Conservation (phyloP, 176 grass and related monocot genomes). For the Olyra latifolia region DNA sequence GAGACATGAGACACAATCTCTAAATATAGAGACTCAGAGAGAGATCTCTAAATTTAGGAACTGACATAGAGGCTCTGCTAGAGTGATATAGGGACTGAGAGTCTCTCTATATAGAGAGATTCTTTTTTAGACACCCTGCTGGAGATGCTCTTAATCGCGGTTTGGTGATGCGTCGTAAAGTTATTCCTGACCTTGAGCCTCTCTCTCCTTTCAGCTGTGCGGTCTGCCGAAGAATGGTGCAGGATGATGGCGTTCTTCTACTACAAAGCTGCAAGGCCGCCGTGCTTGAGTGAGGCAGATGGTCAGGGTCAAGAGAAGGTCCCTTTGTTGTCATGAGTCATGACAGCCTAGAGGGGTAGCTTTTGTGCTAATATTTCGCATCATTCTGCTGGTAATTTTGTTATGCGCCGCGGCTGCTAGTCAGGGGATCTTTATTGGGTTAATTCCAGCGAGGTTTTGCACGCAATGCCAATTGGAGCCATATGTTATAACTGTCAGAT, state of each 20-base stretch:
- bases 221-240: constrained; percentile 68
- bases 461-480: too few relatives aligned
- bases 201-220: constrained; percentile 43
- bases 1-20: too few relatives aligned
- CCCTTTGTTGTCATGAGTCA: constrained; percentile 62
- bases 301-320: constrained; percentile 75
- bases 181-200: constrained; percentile 4
- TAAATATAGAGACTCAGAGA: too few relatives aligned
- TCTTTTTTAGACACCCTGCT: too few relatives aligned
- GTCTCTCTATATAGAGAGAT: too few relatives aligned
- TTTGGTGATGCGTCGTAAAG: not conserved
- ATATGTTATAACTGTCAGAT: too few relatives aligned
- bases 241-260: constrained; percentile 96
- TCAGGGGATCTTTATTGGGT: not conserved
- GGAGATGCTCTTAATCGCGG: not conserved
- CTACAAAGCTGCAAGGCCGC: constrained; percentile 78
- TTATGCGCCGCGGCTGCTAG: not conserved
- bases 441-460: not conserved
- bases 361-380: not conserved
- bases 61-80: too few relatives aligned
- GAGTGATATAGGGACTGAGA: too few relatives aligned
- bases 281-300: constrained; percentile 63
- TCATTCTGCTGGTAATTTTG: not conserved
- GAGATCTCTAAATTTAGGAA: too few relatives aligned
- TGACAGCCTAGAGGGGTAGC: not conserved